Evolutionary conservation across 371 early-diverging fungal genomes (phyloP), one percentile per base, ranked within the genome.

Genomic region (Coemansia sp.): DNA sequence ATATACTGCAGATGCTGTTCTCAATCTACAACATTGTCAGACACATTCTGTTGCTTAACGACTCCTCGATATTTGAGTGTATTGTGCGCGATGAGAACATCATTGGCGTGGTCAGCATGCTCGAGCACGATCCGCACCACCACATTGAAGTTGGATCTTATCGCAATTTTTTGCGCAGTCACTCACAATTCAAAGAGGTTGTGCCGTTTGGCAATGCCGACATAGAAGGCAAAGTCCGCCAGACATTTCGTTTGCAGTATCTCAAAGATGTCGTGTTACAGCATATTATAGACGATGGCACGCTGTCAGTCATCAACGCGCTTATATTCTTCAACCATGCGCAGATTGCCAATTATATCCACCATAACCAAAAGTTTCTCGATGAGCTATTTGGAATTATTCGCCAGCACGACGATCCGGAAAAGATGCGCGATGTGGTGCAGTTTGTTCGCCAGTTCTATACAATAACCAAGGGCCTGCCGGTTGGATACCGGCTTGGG

Each of bases 91-190:
- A 94, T 60, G 91, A 91, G 6, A 70, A 85, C 45, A 84, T 93
- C 56, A 55, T 83, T 5, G 77, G 69, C 22, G 84, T 91, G 1
- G 82, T 88, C 34, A 93, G 92, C 16, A 89, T 94, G 72, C 79
- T 96, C 52, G 95, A 96, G 85, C 91, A 95, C 69, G 90, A 94
- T 59, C 88, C 90, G 21, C 87, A 87, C 39, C 83, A 84, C 31
- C 88, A 88, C 0, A 83, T 84, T 8, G 66, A 79, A 48, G 89
- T 88, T 57, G 89, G 89, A 42, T 83, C 86, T 2, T 89, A 90
- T 71, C 84, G 95, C 39, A 82, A 88, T 39, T 85, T 88, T 67
- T 55, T 95, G 18, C 64, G 71, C 5, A 80, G 85, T 31, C 72
- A 82, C 24, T 72, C 87, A 51, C 82, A 84, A 52, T 90, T 85